These are phyloP conservation scores for Withania somnifera DNA, from an alignment of 305 asterid genomes.

Conservation along the genomic window DNA sequence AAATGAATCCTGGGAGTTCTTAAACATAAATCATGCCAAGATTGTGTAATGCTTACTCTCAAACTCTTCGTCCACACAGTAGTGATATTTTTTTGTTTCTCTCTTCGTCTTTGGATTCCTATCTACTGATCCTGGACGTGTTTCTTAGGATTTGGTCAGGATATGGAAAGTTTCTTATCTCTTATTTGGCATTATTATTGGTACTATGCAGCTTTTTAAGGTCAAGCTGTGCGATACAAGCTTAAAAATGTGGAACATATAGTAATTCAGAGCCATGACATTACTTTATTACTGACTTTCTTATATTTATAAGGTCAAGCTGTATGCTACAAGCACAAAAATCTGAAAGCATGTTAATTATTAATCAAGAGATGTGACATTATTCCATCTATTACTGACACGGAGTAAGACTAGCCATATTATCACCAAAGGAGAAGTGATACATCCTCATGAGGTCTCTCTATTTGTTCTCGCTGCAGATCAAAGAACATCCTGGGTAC, in stretches of 20 bases:
- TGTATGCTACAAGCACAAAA: not conserved
- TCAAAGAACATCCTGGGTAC: constrained; percentile 64
- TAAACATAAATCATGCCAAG: not conserved
- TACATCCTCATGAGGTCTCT: constrained; percentile 10
- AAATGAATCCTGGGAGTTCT: not conserved
- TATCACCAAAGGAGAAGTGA: not conserved
- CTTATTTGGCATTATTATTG: not conserved
- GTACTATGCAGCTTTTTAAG: not conserved
- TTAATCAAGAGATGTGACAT: not conserved
- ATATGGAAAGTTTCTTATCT: not conserved
- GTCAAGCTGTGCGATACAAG: not conserved
- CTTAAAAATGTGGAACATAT: not conserved
- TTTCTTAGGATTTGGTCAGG: too few species aligned
- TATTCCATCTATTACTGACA: not conserved
- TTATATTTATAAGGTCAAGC: not conserved
- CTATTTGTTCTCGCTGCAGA: constrained; percentile 41
- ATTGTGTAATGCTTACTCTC: too few species aligned
- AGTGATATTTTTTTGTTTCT: too few species aligned
- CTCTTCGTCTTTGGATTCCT: too few species aligned
- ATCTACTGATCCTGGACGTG: too few species aligned
- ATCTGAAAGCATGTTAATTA: not conserved
- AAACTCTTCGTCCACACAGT: too few species aligned
- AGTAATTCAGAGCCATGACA: not conserved
- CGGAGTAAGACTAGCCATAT: not conserved
- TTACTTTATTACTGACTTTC: not conserved